Evolutionary conservation across 1,284 basidiomycete genomes (phyloP).

Genomic region (Puccinia polysora): DNA sequence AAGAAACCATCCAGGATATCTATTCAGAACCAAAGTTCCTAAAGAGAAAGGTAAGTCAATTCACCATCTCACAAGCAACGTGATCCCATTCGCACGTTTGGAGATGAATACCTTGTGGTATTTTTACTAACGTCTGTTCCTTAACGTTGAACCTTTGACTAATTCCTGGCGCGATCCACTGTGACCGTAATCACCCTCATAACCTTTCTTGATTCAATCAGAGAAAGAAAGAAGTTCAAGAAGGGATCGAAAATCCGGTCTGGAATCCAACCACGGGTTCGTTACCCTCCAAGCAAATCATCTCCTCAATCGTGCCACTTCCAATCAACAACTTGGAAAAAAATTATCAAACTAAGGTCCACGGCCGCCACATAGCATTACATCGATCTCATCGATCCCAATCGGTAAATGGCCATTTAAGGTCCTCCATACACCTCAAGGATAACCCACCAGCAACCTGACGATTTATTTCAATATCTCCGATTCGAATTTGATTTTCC

Average conservation of each 20-base stretch:
- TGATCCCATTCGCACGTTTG: background rate
- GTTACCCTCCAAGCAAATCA: slow-evolving; percentile 26
- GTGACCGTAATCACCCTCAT: too few relatives aligned
- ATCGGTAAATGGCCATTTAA: background rate
- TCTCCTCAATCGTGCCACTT: slow-evolving; percentile 15
- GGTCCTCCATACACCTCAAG: background rate
- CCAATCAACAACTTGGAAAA: slow-evolving; percentile 8
- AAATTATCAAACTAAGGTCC: slow-evolving; percentile 20
- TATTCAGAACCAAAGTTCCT: slow-evolving; percentile 29
- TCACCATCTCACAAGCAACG: background rate
- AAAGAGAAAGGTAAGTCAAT: slow-evolving; percentile 16
- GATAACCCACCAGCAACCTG: background rate
- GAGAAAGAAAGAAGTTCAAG: slow-evolving; percentile 22
- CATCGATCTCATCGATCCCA: slow-evolving; percentile 9
- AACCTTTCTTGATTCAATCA: background rate
- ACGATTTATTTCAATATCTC: background rate
- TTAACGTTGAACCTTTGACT: too few relatives aligned
- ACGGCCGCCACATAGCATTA: slow-evolving; percentile 25
- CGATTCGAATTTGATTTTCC: background rate
- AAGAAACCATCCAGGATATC: background rate
- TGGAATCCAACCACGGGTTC: slow-evolving; percentile 8
- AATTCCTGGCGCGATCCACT: too few relatives aligned
- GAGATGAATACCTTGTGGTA: background rate
- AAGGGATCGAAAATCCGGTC: slow-evolving; percentile 18
- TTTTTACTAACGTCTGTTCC: too few relatives aligned